Conservation (phyloP, 176 grass and related monocot genomes). For the Tuctoria greenei region DNA sequence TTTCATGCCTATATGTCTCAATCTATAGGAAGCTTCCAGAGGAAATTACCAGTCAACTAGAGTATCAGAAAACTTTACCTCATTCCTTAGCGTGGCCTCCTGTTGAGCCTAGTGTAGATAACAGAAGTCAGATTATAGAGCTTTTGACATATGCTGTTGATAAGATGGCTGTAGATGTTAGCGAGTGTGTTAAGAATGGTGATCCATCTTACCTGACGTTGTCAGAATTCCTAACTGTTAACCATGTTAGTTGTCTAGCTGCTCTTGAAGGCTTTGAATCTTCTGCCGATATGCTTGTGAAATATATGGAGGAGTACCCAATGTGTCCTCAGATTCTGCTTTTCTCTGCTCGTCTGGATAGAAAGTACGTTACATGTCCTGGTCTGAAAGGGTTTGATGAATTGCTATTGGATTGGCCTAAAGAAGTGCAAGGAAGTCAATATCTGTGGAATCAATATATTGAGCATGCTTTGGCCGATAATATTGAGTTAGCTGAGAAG, state of each 20-base stretch:
- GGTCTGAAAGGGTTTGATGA: constrained; percentile 68
- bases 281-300: constrained; percentile 62
- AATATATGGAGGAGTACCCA: constrained; percentile 83
- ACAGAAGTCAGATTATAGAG: constrained; percentile 44
- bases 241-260: constrained; percentile 65
- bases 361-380: constrained; percentile 43
- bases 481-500: constrained; percentile 61
- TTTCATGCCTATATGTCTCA: constrained; percentile 73
- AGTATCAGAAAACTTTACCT: constrained; percentile 63
- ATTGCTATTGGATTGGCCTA: constrained; percentile 66
- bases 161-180: constrained; percentile 63
- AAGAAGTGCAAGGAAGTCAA: constrained; percentile 74
- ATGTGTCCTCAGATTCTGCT: constrained; percentile 71
- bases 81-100: constrained; percentile 61
- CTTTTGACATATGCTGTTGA: constrained; percentile 64
- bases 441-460: constrained; percentile 88
- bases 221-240: constrained; percentile 76
- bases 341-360: constrained; percentile 50
- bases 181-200: constrained; percentile 46
- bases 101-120: constrained; percentile 49
- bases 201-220: constrained; percentile 65
- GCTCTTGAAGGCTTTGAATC: constrained; percentile 60
- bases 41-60: constrained; percentile 59
- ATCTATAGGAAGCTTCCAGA: constrained; percentile 88
- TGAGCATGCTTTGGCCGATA: constrained; percentile 58